Conservation (phyloP, 2,329 filamentous ascomycete species). For the Epichloe coenophiala region DNA sequence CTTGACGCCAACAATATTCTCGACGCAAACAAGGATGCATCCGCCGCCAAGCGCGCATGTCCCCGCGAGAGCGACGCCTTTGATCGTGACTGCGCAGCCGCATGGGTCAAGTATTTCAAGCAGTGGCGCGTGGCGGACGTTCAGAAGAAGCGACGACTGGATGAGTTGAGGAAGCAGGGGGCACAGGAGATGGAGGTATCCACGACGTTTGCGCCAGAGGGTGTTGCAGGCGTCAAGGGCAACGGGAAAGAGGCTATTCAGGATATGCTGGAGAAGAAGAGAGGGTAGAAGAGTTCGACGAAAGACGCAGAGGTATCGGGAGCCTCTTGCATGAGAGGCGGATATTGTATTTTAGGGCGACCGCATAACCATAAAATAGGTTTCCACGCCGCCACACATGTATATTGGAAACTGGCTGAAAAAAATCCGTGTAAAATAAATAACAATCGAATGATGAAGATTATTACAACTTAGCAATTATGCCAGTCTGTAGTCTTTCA, state of each 20-base stretch:
- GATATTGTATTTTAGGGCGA: too few relatives aligned
- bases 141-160: constrained; percentile 68
- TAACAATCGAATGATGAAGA: neutral
- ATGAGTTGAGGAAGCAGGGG: constrained; percentile 60
- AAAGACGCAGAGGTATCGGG: too few relatives aligned
- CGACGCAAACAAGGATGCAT: constrained; percentile 42
- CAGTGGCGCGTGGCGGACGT: constrained; percentile 87
- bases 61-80: constrained; percentile 40
- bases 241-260: constrained; percentile 25
- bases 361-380: neutral
- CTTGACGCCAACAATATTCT: constrained; percentile 71
- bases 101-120: constrained; percentile 98
- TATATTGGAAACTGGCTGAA: neutral
- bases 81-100: constrained; percentile 72
- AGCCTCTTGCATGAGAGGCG: too few relatives aligned
- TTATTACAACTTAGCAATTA: neutral
- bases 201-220: constrained; percentile 23
- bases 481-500: neutral
- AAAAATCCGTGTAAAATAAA: too few relatives aligned
- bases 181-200: constrained; percentile 44
- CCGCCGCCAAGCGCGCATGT: constrained; percentile 26
- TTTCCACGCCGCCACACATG: neutral
- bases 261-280: constrained; percentile 25
- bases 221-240: constrained; percentile 16
- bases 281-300: constrained; percentile 8